A percentile compares a stretch with the other conserved stretches of the same genome.
These are phyloP conservation scores for Leptosphaerulina australis DNA, from an alignment of 2,329 filamentous ascomycete genomes.

Conservation along the genomic window DNA sequence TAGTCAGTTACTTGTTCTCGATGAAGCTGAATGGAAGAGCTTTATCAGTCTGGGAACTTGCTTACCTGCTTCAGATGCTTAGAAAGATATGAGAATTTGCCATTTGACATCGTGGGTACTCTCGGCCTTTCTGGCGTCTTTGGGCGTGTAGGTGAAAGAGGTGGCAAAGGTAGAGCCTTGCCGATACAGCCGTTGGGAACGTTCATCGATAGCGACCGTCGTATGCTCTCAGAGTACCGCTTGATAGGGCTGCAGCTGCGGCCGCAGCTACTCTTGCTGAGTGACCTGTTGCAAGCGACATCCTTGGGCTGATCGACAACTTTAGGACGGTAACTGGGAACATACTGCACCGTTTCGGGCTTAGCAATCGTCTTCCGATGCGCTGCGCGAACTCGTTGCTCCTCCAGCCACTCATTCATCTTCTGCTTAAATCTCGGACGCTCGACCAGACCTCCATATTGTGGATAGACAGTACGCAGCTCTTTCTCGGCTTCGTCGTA, in stretches of 20 bases:
- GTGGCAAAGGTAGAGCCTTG: background rate
- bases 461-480: conserved; percentile 35
- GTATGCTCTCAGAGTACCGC: conserved; percentile 25
- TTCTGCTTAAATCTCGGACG: conserved; percentile 37
- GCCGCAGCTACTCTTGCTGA: background rate
- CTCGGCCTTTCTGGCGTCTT: conserved; percentile 3
- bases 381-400: conserved; percentile 29
- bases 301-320: conserved; percentile 2
- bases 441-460: conserved; percentile 42
- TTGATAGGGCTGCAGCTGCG: conserved; percentile 26
- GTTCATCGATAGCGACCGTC: conserved; percentile 24
- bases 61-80: conserved; percentile 10
- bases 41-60: background rate
- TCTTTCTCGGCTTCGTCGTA: conserved; percentile 38
- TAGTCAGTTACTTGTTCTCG: background rate
- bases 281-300: background rate
- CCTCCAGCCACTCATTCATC: conserved; percentile 37
- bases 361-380: conserved; percentile 20
- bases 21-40: background rate
- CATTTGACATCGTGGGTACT: conserved; percentile 1
- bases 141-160: background rate
- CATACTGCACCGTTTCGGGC: conserved; percentile 13
- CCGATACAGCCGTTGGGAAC: conserved; percentile 4
- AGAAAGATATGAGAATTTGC: conserved; percentile 2
- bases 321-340: conserved; percentile 13